Percentiles rank a stretch among this genome's conserved stretches.
These are phyloP conservation scores for Pyrenochaeta sp. DNA, from an alignment of 2,329 filamentous ascomycete species.

Conservation along the genomic window DNA sequence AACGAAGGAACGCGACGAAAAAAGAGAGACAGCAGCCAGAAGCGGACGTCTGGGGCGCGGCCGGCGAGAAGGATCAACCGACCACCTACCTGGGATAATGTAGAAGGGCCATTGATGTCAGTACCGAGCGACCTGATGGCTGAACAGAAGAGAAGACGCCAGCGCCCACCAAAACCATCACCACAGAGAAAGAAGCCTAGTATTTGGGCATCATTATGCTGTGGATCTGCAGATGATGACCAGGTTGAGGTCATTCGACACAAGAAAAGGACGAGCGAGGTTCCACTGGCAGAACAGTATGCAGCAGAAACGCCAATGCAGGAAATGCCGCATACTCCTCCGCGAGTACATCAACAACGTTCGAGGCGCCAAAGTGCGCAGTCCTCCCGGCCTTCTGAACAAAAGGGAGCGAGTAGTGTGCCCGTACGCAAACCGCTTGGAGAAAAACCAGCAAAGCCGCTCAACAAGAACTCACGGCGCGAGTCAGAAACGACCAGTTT, in stretches of 20 bases:
- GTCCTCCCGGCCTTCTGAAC: constrained; percentile 4
- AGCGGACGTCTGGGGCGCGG: constrained; percentile 22
- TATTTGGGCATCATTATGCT: constrained; percentile 57
- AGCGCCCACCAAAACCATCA: constrained; percentile 23
- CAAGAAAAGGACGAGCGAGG: constrained; percentile 40
- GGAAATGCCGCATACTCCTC: constrained; percentile 21
- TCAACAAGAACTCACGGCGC: constrained; percentile 27
- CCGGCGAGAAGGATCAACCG: constrained; percentile 42
- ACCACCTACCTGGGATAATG: constrained; percentile 56
- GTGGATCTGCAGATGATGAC: constrained; percentile 48
- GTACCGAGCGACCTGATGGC: constrained; percentile 52
- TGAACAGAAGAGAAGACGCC: constrained; percentile 28
- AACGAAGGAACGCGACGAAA: constrained; percentile 49
- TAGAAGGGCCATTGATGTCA: constrained; percentile 56
- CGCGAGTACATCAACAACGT: constrained; percentile 6
- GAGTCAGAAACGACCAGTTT: constrained; percentile 53
- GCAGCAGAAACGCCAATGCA: constrained; percentile 21
- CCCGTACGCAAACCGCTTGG: constrained; percentile 35
- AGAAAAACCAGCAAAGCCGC: constrained; percentile 31
- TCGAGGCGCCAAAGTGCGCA: constrained; percentile 8
- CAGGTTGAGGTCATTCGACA: constrained; percentile 56
- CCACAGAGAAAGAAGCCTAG: constrained; percentile 36
- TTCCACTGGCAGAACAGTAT: constrained; percentile 8
- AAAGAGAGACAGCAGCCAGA: constrained; percentile 30
- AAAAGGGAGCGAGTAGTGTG: constrained; percentile 17